These are phyloP conservation scores for Mycena rosella DNA, from an alignment of 768 basidiomycete species.

Conservation along the genomic window DNA sequence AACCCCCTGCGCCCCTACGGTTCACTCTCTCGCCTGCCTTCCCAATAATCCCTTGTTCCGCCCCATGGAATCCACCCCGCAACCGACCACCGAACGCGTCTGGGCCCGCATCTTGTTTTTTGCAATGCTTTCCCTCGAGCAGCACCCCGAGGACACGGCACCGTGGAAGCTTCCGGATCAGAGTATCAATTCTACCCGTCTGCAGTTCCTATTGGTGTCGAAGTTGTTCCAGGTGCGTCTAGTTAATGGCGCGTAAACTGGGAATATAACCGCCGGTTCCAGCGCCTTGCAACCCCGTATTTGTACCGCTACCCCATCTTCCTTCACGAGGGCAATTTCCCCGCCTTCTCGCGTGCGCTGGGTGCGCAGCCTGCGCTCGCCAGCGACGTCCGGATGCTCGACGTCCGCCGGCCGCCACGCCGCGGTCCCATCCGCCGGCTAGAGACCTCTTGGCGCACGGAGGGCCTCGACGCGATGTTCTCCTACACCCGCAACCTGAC, in stretches of 20 bases:
- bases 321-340: background rate
- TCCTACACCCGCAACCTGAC: slow-evolving; percentile 1
- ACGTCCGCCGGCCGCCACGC: background rate
- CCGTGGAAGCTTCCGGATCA: background rate
- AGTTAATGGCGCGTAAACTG: too few relatives aligned
- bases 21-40: background rate
- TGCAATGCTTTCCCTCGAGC: slow-evolving; percentile 13
- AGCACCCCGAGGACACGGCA: background rate
- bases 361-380: background rate
- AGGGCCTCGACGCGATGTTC: background rate
- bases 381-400: background rate
- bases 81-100: background rate
- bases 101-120: slow-evolving; percentile 22
- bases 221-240: background rate
- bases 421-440: too few relatives aligned
- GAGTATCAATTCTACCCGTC: background rate
- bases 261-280: too few relatives aligned
- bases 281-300: background rate
- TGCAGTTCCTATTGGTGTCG: slow-evolving; percentile 14
- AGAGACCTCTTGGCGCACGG: too few relatives aligned
- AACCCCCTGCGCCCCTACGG: background rate
- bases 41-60: background rate
- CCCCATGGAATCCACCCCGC: slow-evolving; percentile 1
- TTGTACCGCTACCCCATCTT: slow-evolving; percentile 5
- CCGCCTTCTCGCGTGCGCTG: background rate